Evolutionary conservation across 805 yeast species (phyloP).

Genomic region (Metschnikowia borealis): DNA sequence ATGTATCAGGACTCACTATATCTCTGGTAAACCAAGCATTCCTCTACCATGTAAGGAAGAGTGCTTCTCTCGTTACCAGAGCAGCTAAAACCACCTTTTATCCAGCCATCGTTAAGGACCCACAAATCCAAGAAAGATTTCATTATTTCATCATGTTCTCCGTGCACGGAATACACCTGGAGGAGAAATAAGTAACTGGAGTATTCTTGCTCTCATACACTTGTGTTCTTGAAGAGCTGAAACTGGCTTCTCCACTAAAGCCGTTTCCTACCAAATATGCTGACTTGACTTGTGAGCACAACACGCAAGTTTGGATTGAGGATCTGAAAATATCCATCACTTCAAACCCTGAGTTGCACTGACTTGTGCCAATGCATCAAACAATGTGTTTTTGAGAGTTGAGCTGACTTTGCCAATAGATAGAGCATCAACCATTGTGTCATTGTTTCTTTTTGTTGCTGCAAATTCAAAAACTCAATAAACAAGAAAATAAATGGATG

Average conservation of each 20-base stretch:
- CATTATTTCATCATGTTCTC: slow-evolving; percentile 52
- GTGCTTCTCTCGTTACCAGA: slow-evolving; percentile 43
- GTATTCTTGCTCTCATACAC: slow-evolving; percentile 78
- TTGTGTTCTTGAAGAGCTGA: slow-evolving; percentile 71
- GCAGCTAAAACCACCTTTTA: slow-evolving; percentile 7
- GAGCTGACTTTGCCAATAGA: neutral
- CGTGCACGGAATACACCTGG: slow-evolving; percentile 55
- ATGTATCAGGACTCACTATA: no score
- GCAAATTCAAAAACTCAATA: slow-evolving; percentile 48
- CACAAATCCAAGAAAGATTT: slow-evolving; percentile 63
- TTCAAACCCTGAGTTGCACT: neutral
- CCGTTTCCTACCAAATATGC: slow-evolving; percentile 97
- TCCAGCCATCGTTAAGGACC: slow-evolving; percentile 47
- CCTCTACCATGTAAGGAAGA: slow-evolving; percentile 69
- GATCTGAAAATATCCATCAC: slow-evolving; percentile 53
- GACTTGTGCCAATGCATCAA: no score
- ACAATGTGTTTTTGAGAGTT: no score
- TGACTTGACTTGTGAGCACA: slow-evolving; percentile 77
- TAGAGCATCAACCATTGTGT: neutral
- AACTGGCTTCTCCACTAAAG: slow-evolving; percentile 68
- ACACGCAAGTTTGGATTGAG: slow-evolving; percentile 71
- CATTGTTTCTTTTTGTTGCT: slow-evolving; percentile 4
- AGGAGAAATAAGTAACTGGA: slow-evolving; percentile 70
- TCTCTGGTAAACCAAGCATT: slow-evolving; percentile 48
- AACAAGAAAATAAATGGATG: slow-evolving; percentile 71